Conservation (phyloP, 352 stramenopile species). For the Phytopythium oedochilum region DNA sequence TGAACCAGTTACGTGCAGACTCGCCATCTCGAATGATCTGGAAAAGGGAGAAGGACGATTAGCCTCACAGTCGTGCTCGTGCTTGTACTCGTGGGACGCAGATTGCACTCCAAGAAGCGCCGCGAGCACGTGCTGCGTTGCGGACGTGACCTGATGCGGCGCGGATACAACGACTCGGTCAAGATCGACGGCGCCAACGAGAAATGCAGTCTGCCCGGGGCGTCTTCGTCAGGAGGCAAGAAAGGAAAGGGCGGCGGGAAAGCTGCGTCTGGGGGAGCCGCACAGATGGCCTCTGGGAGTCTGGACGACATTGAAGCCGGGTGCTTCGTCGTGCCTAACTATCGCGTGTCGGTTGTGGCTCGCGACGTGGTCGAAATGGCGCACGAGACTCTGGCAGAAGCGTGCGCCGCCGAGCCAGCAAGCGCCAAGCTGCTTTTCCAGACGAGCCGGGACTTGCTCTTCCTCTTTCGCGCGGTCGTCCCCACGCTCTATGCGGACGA, state of each 20-base stretch:
- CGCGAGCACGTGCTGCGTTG: constrained; percentile 49
- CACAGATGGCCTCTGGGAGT: neutral
- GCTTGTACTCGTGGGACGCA: constrained; percentile 6
- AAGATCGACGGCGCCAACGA: constrained; percentile 45
- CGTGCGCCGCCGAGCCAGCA: constrained; percentile 31
- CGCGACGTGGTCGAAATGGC: constrained; percentile 59
- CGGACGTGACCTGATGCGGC: constrained; percentile 47
- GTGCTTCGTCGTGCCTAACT: constrained; percentile 63
- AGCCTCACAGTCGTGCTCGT: neutral
- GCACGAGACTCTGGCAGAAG: constrained; percentile 63
- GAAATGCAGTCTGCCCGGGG: constrained; percentile 49
- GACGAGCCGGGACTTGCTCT: constrained; percentile 70
- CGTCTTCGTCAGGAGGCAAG: constrained; percentile 21
- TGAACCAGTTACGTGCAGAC: constrained; percentile 46
- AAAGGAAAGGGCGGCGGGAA: constrained; percentile 23
- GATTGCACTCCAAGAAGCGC: constrained; percentile 67
- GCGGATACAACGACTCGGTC: constrained; percentile 59
- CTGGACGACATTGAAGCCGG: constrained; percentile 38
- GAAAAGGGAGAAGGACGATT: neutral
- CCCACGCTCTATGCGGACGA: constrained; percentile 61
- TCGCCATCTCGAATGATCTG: neutral
- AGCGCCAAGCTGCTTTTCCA: constrained; percentile 68
- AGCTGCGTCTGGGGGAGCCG: neutral
- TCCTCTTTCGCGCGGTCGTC: constrained; percentile 66
- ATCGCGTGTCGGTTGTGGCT: constrained; percentile 46